Conservation (phyloP, 257 asterid species). For the Striga asiatica region DNA sequence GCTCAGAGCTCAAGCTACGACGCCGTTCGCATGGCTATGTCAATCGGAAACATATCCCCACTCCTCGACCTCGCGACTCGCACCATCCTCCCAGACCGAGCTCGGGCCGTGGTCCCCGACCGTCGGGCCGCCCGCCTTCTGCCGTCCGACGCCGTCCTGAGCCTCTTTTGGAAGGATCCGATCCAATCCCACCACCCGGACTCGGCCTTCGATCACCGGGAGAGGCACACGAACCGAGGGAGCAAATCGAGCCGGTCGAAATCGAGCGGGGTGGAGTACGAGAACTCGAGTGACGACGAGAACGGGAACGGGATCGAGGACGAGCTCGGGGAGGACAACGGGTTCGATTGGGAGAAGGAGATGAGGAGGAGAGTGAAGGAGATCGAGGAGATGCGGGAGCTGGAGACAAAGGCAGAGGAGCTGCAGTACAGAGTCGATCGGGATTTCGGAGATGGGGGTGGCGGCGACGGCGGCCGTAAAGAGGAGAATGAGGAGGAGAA, state of each 20-base stretch:
- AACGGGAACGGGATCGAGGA: slow-evolving; percentile 48
- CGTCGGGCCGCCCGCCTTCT: not conserved
- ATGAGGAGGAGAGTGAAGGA: slow-evolving; percentile 85
- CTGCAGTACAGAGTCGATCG: slow-evolving; percentile 54
- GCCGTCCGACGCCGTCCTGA: slow-evolving; percentile 32
- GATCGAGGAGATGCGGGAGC: slow-evolving; percentile 72
- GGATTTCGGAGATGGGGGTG: slow-evolving; percentile 29
- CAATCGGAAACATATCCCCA: slow-evolving; percentile 38
- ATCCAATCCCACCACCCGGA: slow-evolving; percentile 32
- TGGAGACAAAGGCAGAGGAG: slow-evolving; percentile 88
- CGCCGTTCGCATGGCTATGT: slow-evolving; percentile 41
- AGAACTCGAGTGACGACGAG: slow-evolving; percentile 78
- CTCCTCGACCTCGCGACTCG: slow-evolving; percentile 47
- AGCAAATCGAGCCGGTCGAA: slow-evolving; percentile 46
- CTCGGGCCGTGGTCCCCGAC: not conserved
- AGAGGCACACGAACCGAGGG: slow-evolving; percentile 27
- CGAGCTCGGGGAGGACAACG: slow-evolving; percentile 36
- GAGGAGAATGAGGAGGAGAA: slow-evolving; percentile 77
- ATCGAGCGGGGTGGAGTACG: slow-evolving; percentile 58
- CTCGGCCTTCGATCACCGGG: slow-evolving; percentile 41
- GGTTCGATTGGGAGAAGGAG: slow-evolving; percentile 68
- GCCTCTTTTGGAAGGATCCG: slow-evolving; percentile 38
- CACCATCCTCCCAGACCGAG: slow-evolving; percentile 11
- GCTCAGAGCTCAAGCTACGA: slow-evolving; percentile 4
- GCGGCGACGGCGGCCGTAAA: slow-evolving; percentile 13